These are phyloP conservation scores for Fusarium sp. DNA, from an alignment of 2,329 filamentous ascomycete species.

Conservation along the genomic window DNA sequence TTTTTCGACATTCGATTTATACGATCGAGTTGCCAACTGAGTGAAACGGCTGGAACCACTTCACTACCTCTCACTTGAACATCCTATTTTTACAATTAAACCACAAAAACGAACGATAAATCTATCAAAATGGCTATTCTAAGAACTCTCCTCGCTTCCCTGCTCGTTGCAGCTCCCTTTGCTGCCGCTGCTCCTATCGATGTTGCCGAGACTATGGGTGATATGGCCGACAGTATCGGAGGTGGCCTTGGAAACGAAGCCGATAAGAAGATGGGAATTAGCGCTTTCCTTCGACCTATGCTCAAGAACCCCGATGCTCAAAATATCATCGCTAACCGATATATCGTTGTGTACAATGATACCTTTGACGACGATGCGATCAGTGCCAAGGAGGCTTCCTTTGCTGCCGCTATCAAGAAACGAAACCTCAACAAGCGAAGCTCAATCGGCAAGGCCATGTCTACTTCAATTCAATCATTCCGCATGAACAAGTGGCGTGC, in stretches of 20 bases:
- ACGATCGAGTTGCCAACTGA: constrained; percentile 30
- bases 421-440: constrained; percentile 64
- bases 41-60: constrained; percentile 44
- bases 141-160: constrained; percentile 36
- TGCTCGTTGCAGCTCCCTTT: constrained; percentile 40
- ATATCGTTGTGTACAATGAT: constrained; percentile 72
- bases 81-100: constrained; percentile 18
- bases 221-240: constrained; percentile 25
- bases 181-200: constrained; percentile 40
- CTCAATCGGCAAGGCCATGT: constrained; percentile 56
- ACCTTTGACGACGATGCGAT: constrained; percentile 59
- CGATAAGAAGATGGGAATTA: constrained; percentile 32
- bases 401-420: constrained; percentile 61
- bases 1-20: constrained; percentile 23
- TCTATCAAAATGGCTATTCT: constrained; percentile 40
- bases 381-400: constrained; percentile 56
- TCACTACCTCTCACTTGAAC: constrained; percentile 36
- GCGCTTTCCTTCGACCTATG: constrained; percentile 47
- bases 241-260: constrained; percentile 18
- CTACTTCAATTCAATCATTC: constrained; percentile 56
- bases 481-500: constrained; percentile 60
- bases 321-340: constrained; percentile 63
- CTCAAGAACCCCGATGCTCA: constrained; percentile 58
- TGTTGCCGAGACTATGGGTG: constrained; percentile 19
- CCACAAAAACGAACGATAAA: constrained; percentile 23